Evolutionary conservation across 2,329 filamentous ascomycete species (phyloP).

Genomic region (Orbilia brochopaga): DNA sequence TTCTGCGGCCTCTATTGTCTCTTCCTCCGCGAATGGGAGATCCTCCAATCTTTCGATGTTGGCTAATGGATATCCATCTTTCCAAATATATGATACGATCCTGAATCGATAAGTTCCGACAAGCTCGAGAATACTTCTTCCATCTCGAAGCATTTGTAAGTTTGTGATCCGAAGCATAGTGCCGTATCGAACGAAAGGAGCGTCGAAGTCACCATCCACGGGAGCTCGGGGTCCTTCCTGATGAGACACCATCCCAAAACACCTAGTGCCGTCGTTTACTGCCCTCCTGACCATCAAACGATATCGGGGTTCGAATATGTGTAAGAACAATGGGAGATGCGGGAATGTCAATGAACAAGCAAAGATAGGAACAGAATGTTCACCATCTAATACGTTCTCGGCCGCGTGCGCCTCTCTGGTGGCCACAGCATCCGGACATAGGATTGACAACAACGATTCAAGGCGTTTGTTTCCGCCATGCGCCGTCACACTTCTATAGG

Average conservation of each 20-base stretch:
- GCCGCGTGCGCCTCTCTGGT: conserved; percentile 64
- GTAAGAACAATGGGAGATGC: conserved; percentile 80
- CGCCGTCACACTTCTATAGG: conserved; percentile 59
- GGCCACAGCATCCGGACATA: conserved; percentile 73
- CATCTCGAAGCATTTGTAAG: conserved; percentile 75
- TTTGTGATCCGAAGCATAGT: conserved; percentile 78
- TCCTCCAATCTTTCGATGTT: conserved; percentile 79
- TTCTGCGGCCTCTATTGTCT: conserved; percentile 74
- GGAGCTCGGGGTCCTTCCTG: conserved; percentile 65
- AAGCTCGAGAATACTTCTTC: conserved; percentile 80
- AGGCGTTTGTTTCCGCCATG: conserved; percentile 67
- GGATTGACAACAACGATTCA: conserved; percentile 67
- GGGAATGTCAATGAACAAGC: conserved; percentile 83
- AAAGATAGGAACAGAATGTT: conserved; percentile 73
- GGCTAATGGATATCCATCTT: conserved; percentile 81
- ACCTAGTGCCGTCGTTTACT: conserved; percentile 70
- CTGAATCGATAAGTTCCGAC: conserved; percentile 78
- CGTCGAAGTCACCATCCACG: conserved; percentile 59
- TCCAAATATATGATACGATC: conserved; percentile 67
- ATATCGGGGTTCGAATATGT: conserved; percentile 92
- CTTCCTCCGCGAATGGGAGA: conserved; percentile 80
- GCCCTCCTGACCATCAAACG: conserved; percentile 84
- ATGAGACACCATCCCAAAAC: conserved; percentile 77
- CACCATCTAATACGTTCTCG: conserved; percentile 58
- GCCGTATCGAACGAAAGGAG: conserved; percentile 74